Evolutionary conservation across 75 land plant species (phyloP).

Genomic region (Selaginella moellendorffii): DNA sequence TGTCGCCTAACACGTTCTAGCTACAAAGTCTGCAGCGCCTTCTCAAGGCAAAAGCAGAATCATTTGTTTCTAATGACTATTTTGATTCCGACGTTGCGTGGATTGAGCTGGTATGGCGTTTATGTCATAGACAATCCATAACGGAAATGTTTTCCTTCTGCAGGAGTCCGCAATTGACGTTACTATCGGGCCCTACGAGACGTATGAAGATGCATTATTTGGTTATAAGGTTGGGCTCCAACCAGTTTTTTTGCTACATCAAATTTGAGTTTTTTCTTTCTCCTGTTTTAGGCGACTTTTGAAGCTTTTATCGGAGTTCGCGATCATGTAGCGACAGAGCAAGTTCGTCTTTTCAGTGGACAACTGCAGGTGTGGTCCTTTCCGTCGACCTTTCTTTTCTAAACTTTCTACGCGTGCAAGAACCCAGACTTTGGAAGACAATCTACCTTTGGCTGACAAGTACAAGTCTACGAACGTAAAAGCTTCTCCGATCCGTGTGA

Average conservation of each 20-base stretch:
- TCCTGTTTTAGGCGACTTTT: conserved; percentile 97
- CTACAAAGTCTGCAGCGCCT: conserved; percentile 54
- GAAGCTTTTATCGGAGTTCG: conserved; percentile 90
- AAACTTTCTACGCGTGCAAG: no score
- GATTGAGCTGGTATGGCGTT: conserved; percentile 71
- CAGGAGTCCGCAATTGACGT: conserved; percentile 86
- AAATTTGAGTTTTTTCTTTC: not conserved
- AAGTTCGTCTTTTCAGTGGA: conserved; percentile 69
- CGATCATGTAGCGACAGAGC: conserved; percentile 64
- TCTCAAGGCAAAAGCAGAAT: conserved; percentile 64
- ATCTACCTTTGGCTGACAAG: conserved; percentile 70
- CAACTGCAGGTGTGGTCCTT: conserved; percentile 44
- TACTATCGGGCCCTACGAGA: conserved; percentile 96
- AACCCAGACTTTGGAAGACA: conserved; percentile 66
- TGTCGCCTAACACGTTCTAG: no score
- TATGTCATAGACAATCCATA: no score
- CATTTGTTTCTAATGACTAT: conserved; percentile 87
- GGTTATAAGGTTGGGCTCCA: conserved; percentile 63
- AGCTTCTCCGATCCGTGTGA: conserved; percentile 91
- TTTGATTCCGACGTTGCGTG: conserved; percentile 91
- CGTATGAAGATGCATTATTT: conserved; percentile 83
- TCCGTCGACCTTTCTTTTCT: not conserved
- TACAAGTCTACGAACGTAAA: conserved; percentile 67
- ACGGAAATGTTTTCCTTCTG: not conserved
- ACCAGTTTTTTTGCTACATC: not conserved